Evolutionary conservation across 2,329 filamentous ascomycete genomes (phyloP), one percentile per base, ranked within the genome.

Genomic region (Colletotrichum sp.): DNA sequence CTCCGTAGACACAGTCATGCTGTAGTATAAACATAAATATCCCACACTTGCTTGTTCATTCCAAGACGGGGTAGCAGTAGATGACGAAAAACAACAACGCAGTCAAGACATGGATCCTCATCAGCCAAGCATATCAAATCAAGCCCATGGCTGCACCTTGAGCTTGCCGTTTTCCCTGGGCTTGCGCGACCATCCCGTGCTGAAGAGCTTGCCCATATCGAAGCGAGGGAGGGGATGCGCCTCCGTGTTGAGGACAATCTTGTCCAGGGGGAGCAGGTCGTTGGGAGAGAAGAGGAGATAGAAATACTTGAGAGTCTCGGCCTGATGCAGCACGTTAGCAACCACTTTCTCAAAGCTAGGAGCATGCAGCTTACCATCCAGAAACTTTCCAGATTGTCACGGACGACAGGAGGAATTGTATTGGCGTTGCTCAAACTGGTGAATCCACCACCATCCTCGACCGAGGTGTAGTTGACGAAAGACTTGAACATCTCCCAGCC

Each of bases 371-470:
- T 87, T 86, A 95, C 94, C 88, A 99, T 91, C 97, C 97, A 99
- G 86, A 98, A 98, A 83, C 95, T 97, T 87, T 99, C 97, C 96
- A 99, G 98, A 80, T 98, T 98, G 85, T 99, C 96, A 76, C 92
- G 89, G 61, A 88, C 87, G 16, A 87, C 84, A 1, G 95, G 92
- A 25, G 96, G 96, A 12, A 97, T 85, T 7, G 86, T 85, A 78
- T 93, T 93, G 30, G 96, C 96, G 82, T 97, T 92, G 22, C 89
- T 89, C 76, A 98, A 88, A 78, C 94, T 96, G 1, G 95, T 95
- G 82, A 97, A 98, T 0, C 96, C 96, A 52, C 93, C 93, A 48
- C 92, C 92, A 52, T 96, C 93, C 58, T 91, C 89, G 4, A 98
- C 94, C 8, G 94, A 92, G 1, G 95, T 98, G 84, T 98, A 91